phyloP scores from a whole-genome alignment of 345 rosid species.

The Salix caprea region DNA sequence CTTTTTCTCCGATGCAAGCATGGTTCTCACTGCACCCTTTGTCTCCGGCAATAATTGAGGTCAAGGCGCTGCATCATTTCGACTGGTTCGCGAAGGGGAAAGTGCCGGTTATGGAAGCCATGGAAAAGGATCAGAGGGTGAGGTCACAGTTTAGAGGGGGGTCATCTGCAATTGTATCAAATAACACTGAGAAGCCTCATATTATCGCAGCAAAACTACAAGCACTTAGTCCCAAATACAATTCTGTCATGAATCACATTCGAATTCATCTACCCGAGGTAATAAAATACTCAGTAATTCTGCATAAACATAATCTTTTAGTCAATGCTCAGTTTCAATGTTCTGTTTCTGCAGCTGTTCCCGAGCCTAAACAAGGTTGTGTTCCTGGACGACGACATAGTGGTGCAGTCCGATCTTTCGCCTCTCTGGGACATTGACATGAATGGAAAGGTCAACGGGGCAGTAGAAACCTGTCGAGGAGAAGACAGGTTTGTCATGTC shows the following conservation, averaged over 20 bases:
- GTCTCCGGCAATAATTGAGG: constrained; percentile 80
- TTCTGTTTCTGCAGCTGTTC: constrained; percentile 55
- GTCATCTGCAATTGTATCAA: constrained; percentile 73
- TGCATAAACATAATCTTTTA: no score
- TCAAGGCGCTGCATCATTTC: constrained; percentile 92
- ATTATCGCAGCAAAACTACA: constrained; percentile 87
- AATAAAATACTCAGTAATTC: background rate
- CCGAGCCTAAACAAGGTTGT: constrained; percentile 85
- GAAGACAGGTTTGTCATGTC: constrained; percentile 83
- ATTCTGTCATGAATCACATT: constrained; percentile 90
- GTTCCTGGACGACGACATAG: constrained; percentile 90
- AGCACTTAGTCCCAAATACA: constrained; percentile 91
- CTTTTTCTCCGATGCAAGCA: constrained; percentile 95
- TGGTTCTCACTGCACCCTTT: constrained; percentile 93
- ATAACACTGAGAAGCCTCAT: constrained; percentile 61
- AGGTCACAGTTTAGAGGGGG: constrained; percentile 92
- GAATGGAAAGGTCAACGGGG: constrained; percentile 91
- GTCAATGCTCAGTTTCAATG: background rate
- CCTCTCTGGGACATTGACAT: constrained; percentile 90
- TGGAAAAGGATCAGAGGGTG: constrained; percentile 90
- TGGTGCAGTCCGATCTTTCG: constrained; percentile 84
- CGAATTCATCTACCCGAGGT: constrained; percentile 95
- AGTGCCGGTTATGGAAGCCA: constrained; percentile 91
- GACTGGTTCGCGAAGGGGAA: constrained; percentile 96
- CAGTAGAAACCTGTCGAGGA: constrained; percentile 85